Evolutionary conservation across 148 eudicot genomes (phyloP).

Genomic region (Hydrangea macrophylla): DNA sequence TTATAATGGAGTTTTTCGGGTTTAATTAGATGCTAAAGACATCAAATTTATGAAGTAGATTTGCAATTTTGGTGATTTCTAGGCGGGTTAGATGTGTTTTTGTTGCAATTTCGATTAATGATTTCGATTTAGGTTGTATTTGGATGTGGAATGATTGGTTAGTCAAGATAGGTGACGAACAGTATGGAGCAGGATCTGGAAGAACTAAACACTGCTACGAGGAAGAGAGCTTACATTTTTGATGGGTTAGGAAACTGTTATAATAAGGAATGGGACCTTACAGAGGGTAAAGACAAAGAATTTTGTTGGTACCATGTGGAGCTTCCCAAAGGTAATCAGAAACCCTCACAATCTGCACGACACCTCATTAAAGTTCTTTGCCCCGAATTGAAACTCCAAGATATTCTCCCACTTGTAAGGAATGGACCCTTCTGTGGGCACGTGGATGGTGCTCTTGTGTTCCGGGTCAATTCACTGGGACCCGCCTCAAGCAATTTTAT

Average conservation of each 20-base stretch:
- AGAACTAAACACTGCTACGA: conserved; percentile 32
- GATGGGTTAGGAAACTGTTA: conserved; percentile 88
- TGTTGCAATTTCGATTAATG: neutral
- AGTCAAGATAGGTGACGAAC: neutral
- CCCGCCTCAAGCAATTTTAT: conserved; percentile 74
- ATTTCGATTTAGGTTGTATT: neutral
- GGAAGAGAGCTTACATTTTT: conserved; percentile 74
- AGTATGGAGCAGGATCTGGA: conserved; percentile 33
- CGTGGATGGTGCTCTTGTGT: conserved; percentile 87
- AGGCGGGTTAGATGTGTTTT: conserved; percentile 9
- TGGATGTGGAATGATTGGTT: neutral
- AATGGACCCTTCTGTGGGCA: conserved; percentile 89
- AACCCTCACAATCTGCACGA: conserved; percentile 72
- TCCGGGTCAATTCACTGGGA: conserved; percentile 89
- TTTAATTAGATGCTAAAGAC: neutral
- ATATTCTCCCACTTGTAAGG: conserved; percentile 81
- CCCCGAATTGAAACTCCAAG: conserved; percentile 88
- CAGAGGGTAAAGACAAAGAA: conserved; percentile 68
- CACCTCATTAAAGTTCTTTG: conserved; percentile 77
- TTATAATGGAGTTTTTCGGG: neutral
- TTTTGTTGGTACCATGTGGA: conserved; percentile 98
- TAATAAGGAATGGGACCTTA: conserved; percentile 82
- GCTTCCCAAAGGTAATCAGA: conserved; percentile 75
- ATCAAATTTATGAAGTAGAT: neutral
- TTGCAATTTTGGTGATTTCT: conserved; percentile 8